phyloP scores from a whole-genome alignment of 2,329 filamentous ascomycete species.

The Colletotrichum destructivum region DNA sequence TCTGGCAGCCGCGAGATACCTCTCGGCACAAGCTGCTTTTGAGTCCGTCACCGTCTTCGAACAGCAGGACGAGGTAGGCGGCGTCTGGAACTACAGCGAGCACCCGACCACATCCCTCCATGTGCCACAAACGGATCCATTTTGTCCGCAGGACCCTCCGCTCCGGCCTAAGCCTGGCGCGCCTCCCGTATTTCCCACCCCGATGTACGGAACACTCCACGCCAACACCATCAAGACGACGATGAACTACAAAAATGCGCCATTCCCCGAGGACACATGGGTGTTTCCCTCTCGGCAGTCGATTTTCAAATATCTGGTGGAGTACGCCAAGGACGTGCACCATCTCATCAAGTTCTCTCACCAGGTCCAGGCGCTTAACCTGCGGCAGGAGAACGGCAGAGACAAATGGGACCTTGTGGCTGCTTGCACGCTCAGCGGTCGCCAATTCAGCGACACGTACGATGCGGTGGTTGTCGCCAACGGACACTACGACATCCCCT shows the following conservation, averaged over 20 bases:
- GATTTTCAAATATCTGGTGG: conserved; percentile 81
- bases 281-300: conserved; percentile 82
- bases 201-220: conserved; percentile 86
- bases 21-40: conserved; percentile 79
- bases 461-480: conserved; percentile 84
- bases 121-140: conserved; percentile 80
- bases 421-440: conserved; percentile 62
- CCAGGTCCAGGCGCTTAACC: conserved; percentile 74
- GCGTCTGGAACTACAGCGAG: conserved; percentile 87
- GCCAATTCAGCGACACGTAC: conserved; percentile 65
- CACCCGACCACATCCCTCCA: conserved; percentile 61
- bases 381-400: conserved; percentile 46
- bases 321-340: conserved; percentile 79
- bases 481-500: conserved; percentile 81
- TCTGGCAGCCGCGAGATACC: conserved; percentile 84
- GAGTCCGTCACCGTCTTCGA: conserved; percentile 84
- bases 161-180: conserved; percentile 59
- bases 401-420: conserved; percentile 76
- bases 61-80: conserved; percentile 82
- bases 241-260: conserved; percentile 84
- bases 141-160: conserved; percentile 75
- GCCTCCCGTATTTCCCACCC: conserved; percentile 80
- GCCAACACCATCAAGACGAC: conserved; percentile 88
- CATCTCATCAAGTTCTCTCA: conserved; percentile 79
- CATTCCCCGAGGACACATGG: conserved; percentile 75